Evolutionary conservation across 345 rosid species (phyloP).

Genomic region (Brassica juncea): DNA sequence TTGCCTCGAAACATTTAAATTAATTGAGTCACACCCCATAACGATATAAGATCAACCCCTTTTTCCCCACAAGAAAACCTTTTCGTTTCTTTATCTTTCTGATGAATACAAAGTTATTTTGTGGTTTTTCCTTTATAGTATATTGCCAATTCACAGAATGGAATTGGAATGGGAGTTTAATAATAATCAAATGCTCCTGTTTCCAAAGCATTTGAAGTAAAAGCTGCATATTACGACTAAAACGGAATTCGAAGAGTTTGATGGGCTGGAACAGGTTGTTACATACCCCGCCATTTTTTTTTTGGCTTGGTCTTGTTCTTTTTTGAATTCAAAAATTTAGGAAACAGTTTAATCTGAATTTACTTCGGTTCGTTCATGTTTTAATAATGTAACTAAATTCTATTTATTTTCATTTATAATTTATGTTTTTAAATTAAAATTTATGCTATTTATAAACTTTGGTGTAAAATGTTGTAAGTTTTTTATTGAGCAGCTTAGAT

Average conservation of each 20-base stretch:
- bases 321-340: neutral
- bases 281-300: neutral
- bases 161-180: too few species aligned
- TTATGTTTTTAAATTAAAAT: neutral
- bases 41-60: neutral
- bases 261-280: neutral
- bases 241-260: neutral
- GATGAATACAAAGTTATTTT: neutral
- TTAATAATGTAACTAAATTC: neutral
- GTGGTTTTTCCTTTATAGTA: neutral
- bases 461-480: too few species aligned
- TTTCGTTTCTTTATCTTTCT: neutral
- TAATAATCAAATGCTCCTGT: neutral
- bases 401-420: too few species aligned
- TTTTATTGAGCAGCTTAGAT: too few species aligned
- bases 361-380: neutral
- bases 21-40: neutral
- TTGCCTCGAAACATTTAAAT: neutral
- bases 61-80: neutral
- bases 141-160: neutral
- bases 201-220: neutral
- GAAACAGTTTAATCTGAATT: neutral
- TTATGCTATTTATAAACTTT: too few species aligned
- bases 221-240: neutral
- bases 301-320: neutral